Conservation (phyloP, 768 basidiomycete genomes). For the Hemileccinum impolitum region DNA sequence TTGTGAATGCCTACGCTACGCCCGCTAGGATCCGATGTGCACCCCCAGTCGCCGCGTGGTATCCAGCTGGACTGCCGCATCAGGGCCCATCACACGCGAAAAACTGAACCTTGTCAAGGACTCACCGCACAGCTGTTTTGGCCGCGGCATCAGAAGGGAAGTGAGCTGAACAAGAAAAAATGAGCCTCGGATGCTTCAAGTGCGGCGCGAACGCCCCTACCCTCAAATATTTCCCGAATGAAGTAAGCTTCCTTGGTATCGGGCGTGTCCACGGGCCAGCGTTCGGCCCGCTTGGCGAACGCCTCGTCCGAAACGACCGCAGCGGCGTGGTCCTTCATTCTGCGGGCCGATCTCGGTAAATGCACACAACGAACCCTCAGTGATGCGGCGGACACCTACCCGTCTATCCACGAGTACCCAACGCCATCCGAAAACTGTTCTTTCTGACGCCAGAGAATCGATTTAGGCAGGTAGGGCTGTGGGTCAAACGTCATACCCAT, state of each 20-base stretch:
- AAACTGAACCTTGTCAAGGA: conserved; percentile 11
- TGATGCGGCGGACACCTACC: conserved; percentile 47
- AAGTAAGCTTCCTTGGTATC: conserved; percentile 97
- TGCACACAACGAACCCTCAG: neutral
- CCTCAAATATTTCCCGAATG: conserved; percentile 89
- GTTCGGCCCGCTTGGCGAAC: conserved; percentile 65
- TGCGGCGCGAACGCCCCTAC: conserved; percentile 31
- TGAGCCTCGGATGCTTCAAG: conserved; percentile 4
- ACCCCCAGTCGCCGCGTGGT: conserved; percentile 96
- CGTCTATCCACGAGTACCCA: conserved; percentile 98
- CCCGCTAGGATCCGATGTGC: conserved; percentile 90
- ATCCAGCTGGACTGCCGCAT: conserved; percentile 66
- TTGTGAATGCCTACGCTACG: conserved; percentile 95
- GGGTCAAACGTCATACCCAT: neutral
- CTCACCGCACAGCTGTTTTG: conserved; percentile 84
- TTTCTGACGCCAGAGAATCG: conserved; percentile 98
- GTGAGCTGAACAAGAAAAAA: conserved; percentile 42
- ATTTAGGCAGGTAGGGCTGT: conserved; percentile 87
- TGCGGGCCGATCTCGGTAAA: conserved; percentile 26
- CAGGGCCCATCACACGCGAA: conserved; percentile 9
- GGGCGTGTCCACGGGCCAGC: conserved; percentile 79
- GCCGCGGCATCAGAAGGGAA: conserved; percentile 89
- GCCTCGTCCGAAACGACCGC: conserved; percentile 74
- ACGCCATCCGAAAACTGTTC: conserved; percentile 99
- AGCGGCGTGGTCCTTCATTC: conserved; percentile 88